Evolutionary conservation across 139 green algal genomes (phyloP).

Genomic region (Mychonastes homosphaera): DNA sequence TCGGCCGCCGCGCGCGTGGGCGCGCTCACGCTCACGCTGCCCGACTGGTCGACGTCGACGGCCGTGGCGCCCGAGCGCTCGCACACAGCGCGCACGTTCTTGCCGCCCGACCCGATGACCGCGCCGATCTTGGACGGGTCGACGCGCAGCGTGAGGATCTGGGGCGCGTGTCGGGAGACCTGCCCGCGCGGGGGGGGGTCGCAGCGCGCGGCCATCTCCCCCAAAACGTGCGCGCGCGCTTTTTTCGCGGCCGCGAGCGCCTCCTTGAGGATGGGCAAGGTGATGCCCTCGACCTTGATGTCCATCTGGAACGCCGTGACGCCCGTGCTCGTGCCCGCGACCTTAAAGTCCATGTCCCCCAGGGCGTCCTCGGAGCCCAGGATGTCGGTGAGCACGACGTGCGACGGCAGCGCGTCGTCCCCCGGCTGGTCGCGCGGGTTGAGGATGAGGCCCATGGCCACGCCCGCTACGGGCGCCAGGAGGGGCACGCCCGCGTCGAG

Average conservation of each 20-base stretch:
- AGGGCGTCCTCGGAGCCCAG: conserved; percentile 87
- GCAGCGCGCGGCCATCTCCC: conserved; percentile 64
- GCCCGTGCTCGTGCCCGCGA: conserved; percentile 32
- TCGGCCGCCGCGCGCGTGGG: background rate
- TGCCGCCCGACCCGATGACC: conserved; percentile 71
- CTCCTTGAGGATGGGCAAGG: conserved; percentile 7
- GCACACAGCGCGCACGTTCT: conserved; percentile 56
- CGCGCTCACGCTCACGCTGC: conserved; percentile 26
- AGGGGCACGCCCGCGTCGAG: conserved; percentile 92
- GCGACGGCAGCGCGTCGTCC: too few relatives aligned
- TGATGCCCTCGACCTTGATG: conserved; percentile 69
- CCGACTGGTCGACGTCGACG: conserved; percentile 49
- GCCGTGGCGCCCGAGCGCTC: conserved; percentile 37
- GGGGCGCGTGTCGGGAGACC: conserved; percentile 51
- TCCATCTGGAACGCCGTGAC: conserved; percentile 97
- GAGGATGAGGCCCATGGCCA: conserved; percentile 97
- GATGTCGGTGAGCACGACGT: conserved; percentile 88
- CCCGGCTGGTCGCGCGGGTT: background rate
- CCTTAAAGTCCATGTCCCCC: conserved; percentile 99
- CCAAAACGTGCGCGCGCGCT: conserved; percentile 65
- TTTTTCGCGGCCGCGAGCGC: conserved; percentile 59
- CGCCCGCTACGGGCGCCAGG: conserved; percentile 68
- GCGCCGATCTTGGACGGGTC: conserved; percentile 43
- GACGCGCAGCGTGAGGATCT: conserved; percentile 19
- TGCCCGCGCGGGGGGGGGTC: conserved; percentile 36